Conservation (phyloP, 75 land plant genomes). For the Chamaecyparis obtusa region DNA sequence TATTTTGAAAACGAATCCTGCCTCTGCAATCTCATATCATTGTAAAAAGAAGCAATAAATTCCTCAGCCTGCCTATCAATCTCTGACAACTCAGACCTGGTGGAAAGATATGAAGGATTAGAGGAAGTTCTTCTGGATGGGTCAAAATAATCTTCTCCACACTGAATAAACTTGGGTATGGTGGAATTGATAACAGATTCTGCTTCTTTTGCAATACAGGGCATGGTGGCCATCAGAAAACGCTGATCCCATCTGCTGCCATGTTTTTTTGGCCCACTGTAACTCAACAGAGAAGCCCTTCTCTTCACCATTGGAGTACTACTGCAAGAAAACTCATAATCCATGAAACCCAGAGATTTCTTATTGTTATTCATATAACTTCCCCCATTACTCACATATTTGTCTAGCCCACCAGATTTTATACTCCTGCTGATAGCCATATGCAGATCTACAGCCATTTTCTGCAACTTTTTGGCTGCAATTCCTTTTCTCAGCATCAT, state of each 20-base stretch:
- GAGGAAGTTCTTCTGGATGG: not conserved
- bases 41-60: conserved; percentile 1
- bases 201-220: not conserved
- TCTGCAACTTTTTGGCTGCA: not conserved
- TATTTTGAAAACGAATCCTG: not conserved
- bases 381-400: not conserved
- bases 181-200: not conserved
- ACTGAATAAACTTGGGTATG: not conserved
- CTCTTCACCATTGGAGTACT: conserved; percentile 1
- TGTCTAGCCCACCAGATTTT: not conserved
- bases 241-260: not conserved
- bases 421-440: not conserved
- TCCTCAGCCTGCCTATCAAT: conserved; percentile 5
- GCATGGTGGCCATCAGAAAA: not conserved
- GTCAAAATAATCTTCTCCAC: not conserved
- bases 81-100: conserved; percentile 1
- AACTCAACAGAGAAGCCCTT: not conserved
- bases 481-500: not conserved
- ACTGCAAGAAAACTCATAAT: conserved; percentile 8
- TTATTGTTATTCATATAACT: not conserved
- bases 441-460: not conserved
- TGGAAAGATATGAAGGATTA: not conserved
- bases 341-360: not conserved
- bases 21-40: not conserved
- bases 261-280: not conserved